A percentile compares a stretch with the other conserved stretches of the same genome.
phyloP scores from a whole-genome alignment of 2,329 filamentous ascomycete genomes.

The Tolypocladium guangdongense region DNA sequence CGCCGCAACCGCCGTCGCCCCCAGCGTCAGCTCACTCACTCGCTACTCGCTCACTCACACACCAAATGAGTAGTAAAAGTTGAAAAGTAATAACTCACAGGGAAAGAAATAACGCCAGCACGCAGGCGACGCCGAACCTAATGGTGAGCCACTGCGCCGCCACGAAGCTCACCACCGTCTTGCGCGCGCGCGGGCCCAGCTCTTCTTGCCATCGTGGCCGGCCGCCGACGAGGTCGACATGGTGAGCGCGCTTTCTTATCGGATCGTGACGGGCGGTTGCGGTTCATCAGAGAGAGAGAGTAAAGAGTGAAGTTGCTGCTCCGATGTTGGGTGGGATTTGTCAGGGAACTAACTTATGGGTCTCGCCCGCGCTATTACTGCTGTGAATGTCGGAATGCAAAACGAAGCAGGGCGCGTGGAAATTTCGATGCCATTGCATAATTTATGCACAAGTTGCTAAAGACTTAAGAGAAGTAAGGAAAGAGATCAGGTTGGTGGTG shows the following conservation, averaged over 20 bases:
- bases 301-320: not conserved
- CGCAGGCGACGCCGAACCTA: conserved; percentile 43
- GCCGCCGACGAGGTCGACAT: not conserved
- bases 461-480: not conserved
- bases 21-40: not conserved
- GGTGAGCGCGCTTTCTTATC: not conserved
- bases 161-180: conserved; percentile 20
- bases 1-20: conserved; percentile 32
- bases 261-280: not conserved
- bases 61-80: not conserved
- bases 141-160: conserved; percentile 55
- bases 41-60: not conserved
- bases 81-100: conserved; percentile 15
- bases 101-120: conserved; percentile 35
- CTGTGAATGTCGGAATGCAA: not conserved
- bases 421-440: not conserved
- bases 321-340: not conserved
- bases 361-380: not conserved
- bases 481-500: no score
- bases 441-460: not conserved
- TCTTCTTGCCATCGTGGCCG: not conserved
- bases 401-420: not conserved
- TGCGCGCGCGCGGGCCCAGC: not conserved
- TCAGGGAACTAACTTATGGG: not conserved
- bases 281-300: not conserved